A percentile compares a stretch with the other conserved stretches of the same genome.
Evolutionary conservation across 78 protist species (phyloP).

Genomic region (Dictyostelium intermedium): DNA sequence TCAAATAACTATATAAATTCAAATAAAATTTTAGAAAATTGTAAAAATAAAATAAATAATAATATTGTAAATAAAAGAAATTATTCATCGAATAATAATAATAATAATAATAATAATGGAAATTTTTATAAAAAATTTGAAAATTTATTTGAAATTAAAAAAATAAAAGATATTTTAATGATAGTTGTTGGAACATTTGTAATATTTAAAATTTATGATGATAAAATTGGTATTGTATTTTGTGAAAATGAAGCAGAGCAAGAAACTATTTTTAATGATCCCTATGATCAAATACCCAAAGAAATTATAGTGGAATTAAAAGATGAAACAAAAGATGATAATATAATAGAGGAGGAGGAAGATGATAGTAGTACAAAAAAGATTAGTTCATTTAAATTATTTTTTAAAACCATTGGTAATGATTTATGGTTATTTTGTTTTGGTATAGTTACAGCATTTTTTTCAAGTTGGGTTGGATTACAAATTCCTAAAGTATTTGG

Average conservation of each 20-base stretch:
- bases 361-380: neutral
- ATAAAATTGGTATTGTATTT: conserved; percentile 14
- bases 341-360: neutral
- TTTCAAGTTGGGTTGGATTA: conserved; percentile 61
- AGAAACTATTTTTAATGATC: neutral
- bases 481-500: conserved; percentile 73
- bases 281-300: neutral
- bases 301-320: neutral
- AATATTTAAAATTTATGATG: conserved; percentile 4
- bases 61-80: neutral
- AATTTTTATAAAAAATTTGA: neutral
- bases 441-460: conserved; percentile 53
- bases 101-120: neutral
- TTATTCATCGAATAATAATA: neutral
- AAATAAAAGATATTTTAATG: neutral
- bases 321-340: neutral
- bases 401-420: conserved; percentile 21
- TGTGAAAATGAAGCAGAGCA: neutral
- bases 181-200: neutral
- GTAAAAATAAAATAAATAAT: neutral
- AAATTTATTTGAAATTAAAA: neutral
- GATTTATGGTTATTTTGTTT: conserved; percentile 41
- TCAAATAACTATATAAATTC: neutral
- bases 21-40: neutral
- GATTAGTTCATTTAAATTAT: neutral